Base-by-base conservation (phyloP, 495 filamentous ascomycete genomes). In the Neurospora sp. region DNA sequence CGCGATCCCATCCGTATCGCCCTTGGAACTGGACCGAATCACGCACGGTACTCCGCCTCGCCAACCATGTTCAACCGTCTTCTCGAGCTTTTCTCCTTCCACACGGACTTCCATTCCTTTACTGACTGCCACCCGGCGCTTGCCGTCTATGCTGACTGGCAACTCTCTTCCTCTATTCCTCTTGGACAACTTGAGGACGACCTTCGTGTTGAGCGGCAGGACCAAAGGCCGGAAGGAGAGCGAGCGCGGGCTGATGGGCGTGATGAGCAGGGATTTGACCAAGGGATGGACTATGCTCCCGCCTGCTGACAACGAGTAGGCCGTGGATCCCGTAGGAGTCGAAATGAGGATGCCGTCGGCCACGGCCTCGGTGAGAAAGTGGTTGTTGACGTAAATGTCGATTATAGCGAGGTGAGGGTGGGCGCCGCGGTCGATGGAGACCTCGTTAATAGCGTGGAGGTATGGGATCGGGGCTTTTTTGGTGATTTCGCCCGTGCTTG, bases 251-350 rank as follows among this genome's bases (percentile, higher is more conserved):
- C 95, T 97, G 78, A 99, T 97, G 37, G 96, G 96, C 0, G 96
- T 99, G 69, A 99, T 87, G 37, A 97, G 88, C 14, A 98, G 85
- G 9, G 91, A 92, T 49, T 91, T 90, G 9, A 99, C 96, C 96
- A 8, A 98, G 85, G 96, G 96, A 79, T 99, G 96, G 70, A 99
- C 90, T 78, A 99, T 98, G 77, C 90, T 93, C n/a, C 96, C 96
- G 14, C 96, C 96, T 9, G 90, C 91, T 76, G 90, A 93, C n/a
- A 99, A 87, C 35, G 90, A 94, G 85, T 98, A 99, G 2, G 96
- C 96, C 0, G 96, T 99, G 72, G 92, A 95, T 6, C 96, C 96
- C 0, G 96, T 99, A 0, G 96, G 96, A 0, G 96, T 97, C 39
- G 90, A 93, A 62, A 98, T 90, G 49, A 99, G 93, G 76, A 99